phyloP scores from a whole-genome alignment of 2,329 filamentous ascomycete genomes.

The Capronia epimyces region DNA sequence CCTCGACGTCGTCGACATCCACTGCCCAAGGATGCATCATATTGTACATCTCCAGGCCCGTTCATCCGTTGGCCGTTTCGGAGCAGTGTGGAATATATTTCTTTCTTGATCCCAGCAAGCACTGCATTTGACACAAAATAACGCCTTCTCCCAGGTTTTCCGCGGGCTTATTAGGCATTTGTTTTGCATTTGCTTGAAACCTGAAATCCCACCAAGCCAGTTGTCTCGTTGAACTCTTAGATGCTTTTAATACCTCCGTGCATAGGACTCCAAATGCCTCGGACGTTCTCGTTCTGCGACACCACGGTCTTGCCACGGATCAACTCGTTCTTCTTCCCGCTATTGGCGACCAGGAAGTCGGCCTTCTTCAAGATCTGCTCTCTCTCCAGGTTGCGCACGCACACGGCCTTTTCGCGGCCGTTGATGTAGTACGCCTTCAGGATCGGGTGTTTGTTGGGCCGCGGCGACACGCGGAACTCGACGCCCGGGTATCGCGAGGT shows the following conservation, averaged over 20 bases:
- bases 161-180: too few species aligned
- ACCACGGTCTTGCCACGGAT: constrained; percentile 53
- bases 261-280: constrained; percentile 61
- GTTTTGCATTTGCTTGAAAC: too few species aligned
- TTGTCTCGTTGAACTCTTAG: too few species aligned
- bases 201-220: too few species aligned
- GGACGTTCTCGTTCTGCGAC: constrained; percentile 59
- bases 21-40: too few species aligned
- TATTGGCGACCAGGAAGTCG: constrained; percentile 44
- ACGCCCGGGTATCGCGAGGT: constrained; percentile 76
- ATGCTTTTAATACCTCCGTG: constrained; percentile 52
- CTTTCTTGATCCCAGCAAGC: too few species aligned
- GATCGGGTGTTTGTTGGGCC: constrained; percentile 83
- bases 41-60: too few species aligned
- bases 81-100: too few species aligned
- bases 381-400: constrained; percentile 77
- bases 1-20: too few species aligned
- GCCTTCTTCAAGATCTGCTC: constrained; percentile 76
- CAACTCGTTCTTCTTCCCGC: constrained; percentile 47
- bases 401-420: constrained; percentile 75
- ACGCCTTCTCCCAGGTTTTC: too few species aligned
- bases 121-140: too few species aligned
- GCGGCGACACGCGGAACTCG: constrained; percentile 85
- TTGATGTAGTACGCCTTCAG: constrained; percentile 91
- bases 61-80: too few species aligned